Base-by-base conservation (phyloP, 176 grass and related monocot species). In the Ensete glaucum region DNA sequence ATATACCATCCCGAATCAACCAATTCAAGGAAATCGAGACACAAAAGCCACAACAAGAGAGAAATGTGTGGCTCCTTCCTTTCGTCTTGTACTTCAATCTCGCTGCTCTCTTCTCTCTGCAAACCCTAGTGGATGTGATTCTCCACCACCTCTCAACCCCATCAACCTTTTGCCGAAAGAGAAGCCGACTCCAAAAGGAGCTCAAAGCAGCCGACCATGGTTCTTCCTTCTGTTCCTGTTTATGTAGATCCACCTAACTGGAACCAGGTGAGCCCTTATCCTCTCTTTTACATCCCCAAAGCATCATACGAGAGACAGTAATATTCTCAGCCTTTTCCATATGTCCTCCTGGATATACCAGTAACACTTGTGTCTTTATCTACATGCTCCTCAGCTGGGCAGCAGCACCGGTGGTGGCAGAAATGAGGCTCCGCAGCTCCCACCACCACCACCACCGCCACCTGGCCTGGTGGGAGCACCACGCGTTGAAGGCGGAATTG, bases 181-280 rank as follows among this genome's bases (percentile, higher is more conserved):
- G 79, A 88, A 85, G 80, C 71, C 79, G 54, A 81, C 80, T 75
- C 81, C 80, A 84, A 81, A 72, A 74, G 82, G 86, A 86, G 66
- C 83, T 19, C 27, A 49, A 70, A 27, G 14, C 64, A 66, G 60
- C 66, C 75, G 81, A 71, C 85, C 87, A 96, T 96, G 92, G 92
- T 90, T 84, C 92, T 92, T 82, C 83, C 83, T 86, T 89, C 93
- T 63, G 79, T 88, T 83, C 85, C 93, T 84, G 82, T 85, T 79
- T 92, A 88, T 79, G 81, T 88, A 92, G 93, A 96, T 96, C 89
- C 89, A 78, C 87, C 81, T 72, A 90, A 92, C 72, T 96, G 93
- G 93, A 92, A 92, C 87, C 89, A 91, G 89, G 87, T 92, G 67
- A 84, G 77, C 80, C 77, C 73, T 83, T 74, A 20, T 52, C 72